Conservation (phyloP, 768 basidiomycete species). For the Trametes elegans region DNA sequence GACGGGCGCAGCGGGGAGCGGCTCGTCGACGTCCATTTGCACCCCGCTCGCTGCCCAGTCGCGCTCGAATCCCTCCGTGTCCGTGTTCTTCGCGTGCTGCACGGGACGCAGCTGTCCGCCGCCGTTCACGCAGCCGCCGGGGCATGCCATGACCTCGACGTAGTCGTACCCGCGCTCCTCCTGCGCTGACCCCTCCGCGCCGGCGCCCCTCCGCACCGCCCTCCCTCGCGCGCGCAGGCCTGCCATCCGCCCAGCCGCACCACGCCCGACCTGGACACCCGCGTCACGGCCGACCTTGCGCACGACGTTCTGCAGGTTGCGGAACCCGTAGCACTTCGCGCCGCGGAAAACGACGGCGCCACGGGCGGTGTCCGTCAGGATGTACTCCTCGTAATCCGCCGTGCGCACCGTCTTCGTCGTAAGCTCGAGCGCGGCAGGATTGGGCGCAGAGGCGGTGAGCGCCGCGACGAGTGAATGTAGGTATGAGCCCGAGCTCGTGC, state of each 20-base stretch:
- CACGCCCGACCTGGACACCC: constrained; percentile 68
- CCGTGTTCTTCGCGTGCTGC: constrained; percentile 22
- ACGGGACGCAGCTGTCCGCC: constrained; percentile 72
- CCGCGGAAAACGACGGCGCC: constrained; percentile 82
- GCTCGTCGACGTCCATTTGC: constrained; percentile 27
- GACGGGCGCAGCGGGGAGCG: constrained; percentile 31
- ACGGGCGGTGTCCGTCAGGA: constrained; percentile 42
- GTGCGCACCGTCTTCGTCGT: constrained; percentile 60
- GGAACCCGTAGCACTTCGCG: constrained; percentile 95
- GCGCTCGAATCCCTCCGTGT: constrained; percentile 67
- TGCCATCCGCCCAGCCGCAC: constrained; percentile 56
- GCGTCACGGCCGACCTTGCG: constrained; percentile 87
- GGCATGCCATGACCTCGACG: constrained; percentile 99
- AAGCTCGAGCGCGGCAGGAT: constrained; percentile 38
- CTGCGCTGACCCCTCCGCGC: constrained; percentile 37
- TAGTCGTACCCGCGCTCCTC: constrained; percentile 72
- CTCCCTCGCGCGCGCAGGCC: constrained; percentile 27
- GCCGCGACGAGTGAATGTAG: constrained; percentile 73
- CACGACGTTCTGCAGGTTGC: constrained; percentile 96
- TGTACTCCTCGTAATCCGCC: constrained; percentile 77
- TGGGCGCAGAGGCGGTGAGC: constrained; percentile 40
- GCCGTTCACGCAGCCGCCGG: constrained; percentile 95
- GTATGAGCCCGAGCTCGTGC: constrained; percentile 92
- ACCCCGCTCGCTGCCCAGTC: constrained; percentile 62
- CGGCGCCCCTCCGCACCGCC: constrained; percentile 25